phyloP scores from a whole-genome alignment of 441 rosid genomes.

The Pelargonium fulgidum region DNA sequence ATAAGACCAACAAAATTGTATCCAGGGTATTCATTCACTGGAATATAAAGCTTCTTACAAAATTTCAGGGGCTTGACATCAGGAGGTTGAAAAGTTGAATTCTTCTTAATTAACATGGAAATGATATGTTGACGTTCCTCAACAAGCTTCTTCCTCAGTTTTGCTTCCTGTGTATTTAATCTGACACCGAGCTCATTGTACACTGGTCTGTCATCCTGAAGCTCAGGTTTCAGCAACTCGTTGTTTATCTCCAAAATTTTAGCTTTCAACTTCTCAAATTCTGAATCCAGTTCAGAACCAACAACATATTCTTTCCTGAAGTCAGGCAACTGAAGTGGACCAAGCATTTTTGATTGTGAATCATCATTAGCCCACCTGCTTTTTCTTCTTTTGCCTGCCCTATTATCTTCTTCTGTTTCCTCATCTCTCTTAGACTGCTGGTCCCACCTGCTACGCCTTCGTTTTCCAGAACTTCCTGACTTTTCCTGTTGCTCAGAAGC shows the following conservation, averaged over 20 bases:
- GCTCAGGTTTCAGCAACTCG: constrained; percentile 20
- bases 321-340: constrained; percentile 26
- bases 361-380: constrained; percentile 24
- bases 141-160: constrained; percentile 20
- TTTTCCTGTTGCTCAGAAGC: constrained; percentile 15
- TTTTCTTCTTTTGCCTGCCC: constrained; percentile 26
- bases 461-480: constrained; percentile 21
- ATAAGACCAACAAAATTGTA: constrained; percentile 25
- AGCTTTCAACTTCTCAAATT: constrained; percentile 21
- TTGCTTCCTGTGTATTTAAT: constrained; percentile 17
- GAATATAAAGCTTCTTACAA: constrained; percentile 25
- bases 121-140: constrained; percentile 19
- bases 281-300: constrained; percentile 17
- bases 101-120: constrained; percentile 23
- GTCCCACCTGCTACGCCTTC: constrained; percentile 20
- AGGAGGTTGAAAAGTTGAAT: constrained; percentile 15
- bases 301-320: constrained; percentile 16
- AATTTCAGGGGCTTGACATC: constrained; percentile 15
- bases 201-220: constrained; percentile 17
- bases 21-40: constrained; percentile 27
- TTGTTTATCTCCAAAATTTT: constrained; percentile 22
- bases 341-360: constrained; percentile 22
- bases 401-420: constrained; percentile 15
- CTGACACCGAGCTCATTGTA: constrained; percentile 16
- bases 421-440: constrained; percentile 11